Evolutionary conservation across 2,329 filamentous ascomycete species (phyloP).

Genomic region (Xylaria sp.): DNA sequence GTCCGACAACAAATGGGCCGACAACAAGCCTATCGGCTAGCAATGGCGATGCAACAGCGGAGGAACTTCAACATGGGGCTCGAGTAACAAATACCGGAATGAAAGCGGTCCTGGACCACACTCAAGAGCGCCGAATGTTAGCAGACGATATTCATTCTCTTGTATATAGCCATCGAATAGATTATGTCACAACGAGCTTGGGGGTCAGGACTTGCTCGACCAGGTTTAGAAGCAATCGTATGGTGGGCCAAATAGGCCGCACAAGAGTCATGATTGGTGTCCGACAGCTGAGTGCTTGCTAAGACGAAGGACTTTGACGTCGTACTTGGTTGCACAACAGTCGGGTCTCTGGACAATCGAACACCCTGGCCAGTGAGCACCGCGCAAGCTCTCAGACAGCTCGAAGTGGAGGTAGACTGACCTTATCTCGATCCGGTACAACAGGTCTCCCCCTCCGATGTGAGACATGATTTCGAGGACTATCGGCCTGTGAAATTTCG

Average conservation of each 20-base stretch:
- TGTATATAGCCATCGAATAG: conserved; percentile 38
- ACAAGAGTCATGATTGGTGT: conserved; percentile 43
- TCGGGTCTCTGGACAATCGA: conserved; percentile 44
- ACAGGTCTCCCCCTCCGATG: conserved; percentile 25
- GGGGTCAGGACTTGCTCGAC: not conserved
- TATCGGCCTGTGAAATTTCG: conserved; percentile 8
- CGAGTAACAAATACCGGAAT: conserved; percentile 3
- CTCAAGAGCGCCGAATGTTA: conserved; percentile 3
- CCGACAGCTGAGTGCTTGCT: conserved; percentile 40
- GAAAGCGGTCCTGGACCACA: not conserved
- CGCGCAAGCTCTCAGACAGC: conserved; percentile 29
- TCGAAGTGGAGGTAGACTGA: conserved; percentile 33
- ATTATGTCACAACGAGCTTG: conserved; percentile 6
- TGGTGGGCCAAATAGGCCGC: conserved; percentile 32
- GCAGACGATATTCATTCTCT: conserved; percentile 19
- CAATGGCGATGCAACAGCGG: conserved; percentile 38
- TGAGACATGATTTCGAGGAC: conserved; percentile 35
- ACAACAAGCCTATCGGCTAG: conserved; percentile 44
- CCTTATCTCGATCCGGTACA: conserved; percentile 45
- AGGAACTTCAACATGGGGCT: conserved; percentile 37
- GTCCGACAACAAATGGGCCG: conserved; percentile 45
- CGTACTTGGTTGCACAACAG: conserved; percentile 47
- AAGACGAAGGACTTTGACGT: conserved; percentile 43
- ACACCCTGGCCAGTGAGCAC: conserved; percentile 25
- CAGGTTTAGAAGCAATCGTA: conserved; percentile 13